These are phyloP conservation scores for Basipetospora chlamydospora DNA, from an alignment of 2,329 filamentous ascomycete genomes.

Conservation along the genomic window DNA sequence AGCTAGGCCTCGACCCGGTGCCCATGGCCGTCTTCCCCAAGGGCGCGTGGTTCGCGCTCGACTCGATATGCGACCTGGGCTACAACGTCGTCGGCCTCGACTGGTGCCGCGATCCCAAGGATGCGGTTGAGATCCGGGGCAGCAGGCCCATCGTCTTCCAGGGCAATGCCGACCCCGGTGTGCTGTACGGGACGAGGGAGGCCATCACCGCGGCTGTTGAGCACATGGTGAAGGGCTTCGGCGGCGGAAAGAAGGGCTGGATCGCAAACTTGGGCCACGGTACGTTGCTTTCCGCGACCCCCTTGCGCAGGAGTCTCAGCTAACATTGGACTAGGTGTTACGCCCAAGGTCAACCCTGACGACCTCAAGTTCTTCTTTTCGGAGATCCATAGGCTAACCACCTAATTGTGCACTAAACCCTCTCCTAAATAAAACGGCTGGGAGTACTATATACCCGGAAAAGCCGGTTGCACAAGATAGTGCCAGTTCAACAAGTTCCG, in stretches of 20 bases:
- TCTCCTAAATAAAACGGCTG: slow-evolving; percentile 13
- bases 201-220: slow-evolving; percentile 73
- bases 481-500: too few species aligned
- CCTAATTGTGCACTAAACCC: too few species aligned
- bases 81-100: slow-evolving; percentile 93
- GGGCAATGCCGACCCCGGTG: slow-evolving; percentile 89
- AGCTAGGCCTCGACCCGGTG: slow-evolving; percentile 63
- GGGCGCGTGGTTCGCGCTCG: slow-evolving; percentile 88
- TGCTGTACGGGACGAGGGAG: slow-evolving; percentile 72
- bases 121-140: slow-evolving; percentile 67
- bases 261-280: slow-evolving; percentile 95
- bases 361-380: slow-evolving; percentile 88
- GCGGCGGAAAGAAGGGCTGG: slow-evolving; percentile 68
- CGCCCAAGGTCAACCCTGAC: slow-evolving; percentile 85
- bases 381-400: slow-evolving; percentile 66
- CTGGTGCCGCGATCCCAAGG: slow-evolving; percentile 81
- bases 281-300: too few species aligned
- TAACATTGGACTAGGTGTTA: slow-evolving; percentile 52
- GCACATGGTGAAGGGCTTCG: slow-evolving; percentile 78
- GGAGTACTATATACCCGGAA: too few species aligned
- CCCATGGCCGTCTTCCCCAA: slow-evolving; percentile 98
- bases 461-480: too few species aligned
- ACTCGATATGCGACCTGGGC: slow-evolving; percentile 71
- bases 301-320: too few species aligned
- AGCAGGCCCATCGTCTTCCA: slow-evolving; percentile 66